Percentiles rank a stretch among this genome's conserved stretches.
Evolutionary conservation across 2,329 filamentous ascomycete species (phyloP).

Genomic region (Curvularia sp.): DNA sequence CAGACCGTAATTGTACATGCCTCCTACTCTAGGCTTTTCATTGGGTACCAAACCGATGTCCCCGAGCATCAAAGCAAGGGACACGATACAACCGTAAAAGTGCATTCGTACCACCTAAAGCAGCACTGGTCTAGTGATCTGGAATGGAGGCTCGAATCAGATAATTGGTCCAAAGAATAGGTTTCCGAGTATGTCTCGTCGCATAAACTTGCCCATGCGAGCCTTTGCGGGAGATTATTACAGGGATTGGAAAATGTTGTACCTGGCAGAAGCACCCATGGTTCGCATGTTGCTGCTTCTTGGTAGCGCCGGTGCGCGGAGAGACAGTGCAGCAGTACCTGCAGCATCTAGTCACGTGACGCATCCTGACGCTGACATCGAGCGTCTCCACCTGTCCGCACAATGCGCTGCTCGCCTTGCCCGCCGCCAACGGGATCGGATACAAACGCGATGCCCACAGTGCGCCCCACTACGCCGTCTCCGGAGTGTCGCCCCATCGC

Average conservation of each 20-base stretch:
- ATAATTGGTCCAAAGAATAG: too few species aligned
- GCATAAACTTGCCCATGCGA: too few species aligned
- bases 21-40: not conserved
- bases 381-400: too few species aligned
- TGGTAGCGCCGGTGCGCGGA: conserved; percentile 50
- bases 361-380: conserved; percentile 63
- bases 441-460: conserved; percentile 60
- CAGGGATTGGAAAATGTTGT: too few species aligned
- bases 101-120: not conserved
- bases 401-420: too few species aligned
- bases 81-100: not conserved
- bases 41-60: not conserved
- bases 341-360: conserved; percentile 58
- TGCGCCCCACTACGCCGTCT: conserved; percentile 61
- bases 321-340: conserved; percentile 62
- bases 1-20: not conserved
- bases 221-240: too few species aligned
- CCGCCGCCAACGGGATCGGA: conserved; percentile 61
- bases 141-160: not conserved
- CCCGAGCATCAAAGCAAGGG: not conserved
- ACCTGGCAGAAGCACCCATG: conserved; percentile 60
- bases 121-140: not conserved
- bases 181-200: too few species aligned
- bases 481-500: conserved; percentile 59
- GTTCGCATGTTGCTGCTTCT: conserved; percentile 63